Percentiles rank a stretch among this genome's conserved stretches.
phyloP scores from a whole-genome alignment of 495 filamentous ascomycete species.

The Neurospora sp. region DNA sequence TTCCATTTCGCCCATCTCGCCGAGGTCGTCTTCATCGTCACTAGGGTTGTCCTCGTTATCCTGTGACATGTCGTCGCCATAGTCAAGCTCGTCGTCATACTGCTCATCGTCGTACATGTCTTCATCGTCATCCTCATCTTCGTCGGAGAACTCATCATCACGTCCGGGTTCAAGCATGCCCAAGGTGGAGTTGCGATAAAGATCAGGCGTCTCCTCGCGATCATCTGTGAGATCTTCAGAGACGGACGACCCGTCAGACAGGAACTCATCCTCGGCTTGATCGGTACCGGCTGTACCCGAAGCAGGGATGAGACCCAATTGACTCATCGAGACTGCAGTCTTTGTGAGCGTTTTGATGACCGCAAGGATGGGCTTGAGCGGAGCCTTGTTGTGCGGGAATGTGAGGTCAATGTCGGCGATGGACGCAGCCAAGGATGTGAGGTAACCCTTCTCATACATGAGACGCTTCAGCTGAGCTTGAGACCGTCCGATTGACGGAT shows the following conservation, averaged over 20 bases:
- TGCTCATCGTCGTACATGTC: conserved; percentile 73
- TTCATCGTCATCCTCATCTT: conserved; percentile 57
- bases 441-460: conserved; percentile 98
- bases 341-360: conserved; percentile 79
- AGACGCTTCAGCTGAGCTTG: conserved; percentile 75
- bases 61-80: conserved; percentile 67
- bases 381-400: conserved; percentile 82
- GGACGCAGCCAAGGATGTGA: conserved; percentile 75
- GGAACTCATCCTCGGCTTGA: conserved; percentile 73
- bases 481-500: conserved; percentile 27
- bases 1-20: conserved; percentile 76
- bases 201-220: conserved; percentile 92
- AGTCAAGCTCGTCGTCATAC: conserved; percentile 83
- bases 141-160: conserved; percentile 65
- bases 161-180: conserved; percentile 85
- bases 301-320: conserved; percentile 57
- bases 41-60: conserved; percentile 84
- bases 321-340: conserved; percentile 75
- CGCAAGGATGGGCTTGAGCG: conserved; percentile 90
- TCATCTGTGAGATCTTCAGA: conserved; percentile 71
- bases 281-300: conserved; percentile 42
- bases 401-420: conserved; percentile 94
- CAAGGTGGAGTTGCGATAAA: conserved; percentile 91
- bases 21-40: conserved; percentile 75
- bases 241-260: conserved; percentile 69